phyloP scores from a whole-genome alignment of 2,329 filamentous ascomycete genomes.

The Ustilaginoidea virens region DNA sequence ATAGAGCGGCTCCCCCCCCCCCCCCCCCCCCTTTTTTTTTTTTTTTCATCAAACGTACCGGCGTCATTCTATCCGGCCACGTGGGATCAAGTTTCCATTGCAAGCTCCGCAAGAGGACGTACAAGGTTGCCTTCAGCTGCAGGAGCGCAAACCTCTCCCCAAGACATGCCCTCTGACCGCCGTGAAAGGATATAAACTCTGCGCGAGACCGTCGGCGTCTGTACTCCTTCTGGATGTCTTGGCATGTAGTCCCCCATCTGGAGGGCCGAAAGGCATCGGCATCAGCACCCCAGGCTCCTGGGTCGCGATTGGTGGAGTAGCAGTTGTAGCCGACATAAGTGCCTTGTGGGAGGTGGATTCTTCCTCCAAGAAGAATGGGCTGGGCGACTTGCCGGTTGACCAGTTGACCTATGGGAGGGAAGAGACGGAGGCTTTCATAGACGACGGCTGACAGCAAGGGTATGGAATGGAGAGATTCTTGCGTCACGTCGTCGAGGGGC shows the following conservation, averaged over 20 bases:
- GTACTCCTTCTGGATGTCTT: constrained; percentile 19
- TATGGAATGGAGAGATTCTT: constrained; percentile 15
- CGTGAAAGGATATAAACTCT: constrained; percentile 26
- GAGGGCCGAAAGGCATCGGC: constrained; percentile 21
- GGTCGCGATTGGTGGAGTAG: constrained; percentile 22
- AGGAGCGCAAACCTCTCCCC: constrained; percentile 25
- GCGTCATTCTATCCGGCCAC: constrained; percentile 17
- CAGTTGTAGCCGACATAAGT: constrained; percentile 26
- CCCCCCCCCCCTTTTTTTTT: too few relatives aligned
- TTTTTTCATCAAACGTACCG: constrained; percentile 13
- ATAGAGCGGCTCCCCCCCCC: not conserved
- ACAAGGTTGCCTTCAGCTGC: constrained; percentile 18
- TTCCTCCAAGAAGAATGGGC: constrained; percentile 10
- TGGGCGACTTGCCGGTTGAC: constrained; percentile 25
- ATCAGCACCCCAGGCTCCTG: constrained; percentile 15
- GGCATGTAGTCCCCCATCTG: constrained; percentile 20
- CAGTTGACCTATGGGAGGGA: constrained; percentile 31
- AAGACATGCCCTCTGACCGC: constrained; percentile 22
- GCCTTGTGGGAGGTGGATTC: constrained; percentile 18
- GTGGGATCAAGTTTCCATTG: constrained; percentile 16
- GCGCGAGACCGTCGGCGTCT: constrained; percentile 19
- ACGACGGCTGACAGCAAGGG: constrained; percentile 27
- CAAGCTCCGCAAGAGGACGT: constrained; percentile 14
- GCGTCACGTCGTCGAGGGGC: constrained; percentile 3
- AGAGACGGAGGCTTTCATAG: constrained; percentile 30